Evolutionary conservation across 2,329 filamentous ascomycete species (phyloP), one percentile per base, ranked within the genome.

Genomic region (Harringtonia lauricola): DNA sequence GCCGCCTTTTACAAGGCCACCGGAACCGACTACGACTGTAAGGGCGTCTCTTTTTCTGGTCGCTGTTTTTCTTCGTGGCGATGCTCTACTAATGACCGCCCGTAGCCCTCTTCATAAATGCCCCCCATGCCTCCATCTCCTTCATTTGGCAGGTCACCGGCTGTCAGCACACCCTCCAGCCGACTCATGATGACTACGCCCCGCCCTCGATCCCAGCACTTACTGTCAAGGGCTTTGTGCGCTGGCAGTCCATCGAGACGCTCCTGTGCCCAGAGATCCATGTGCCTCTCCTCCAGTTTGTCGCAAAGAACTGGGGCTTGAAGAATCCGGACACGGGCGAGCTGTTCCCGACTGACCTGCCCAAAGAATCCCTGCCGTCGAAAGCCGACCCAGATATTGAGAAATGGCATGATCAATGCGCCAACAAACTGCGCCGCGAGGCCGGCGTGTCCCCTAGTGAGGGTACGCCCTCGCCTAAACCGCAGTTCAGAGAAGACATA

Each of bases 101-200:
- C 18, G 3, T 52, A 78, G 75, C 72, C 21, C 75, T 96, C 43
- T 96, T 96, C 60, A 68, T 90, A 35, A 72, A 81, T 3, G 86
- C 83, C 29, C 80, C 83, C 18, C 66, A 81, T 47, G 67, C 78
- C 31, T 81, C 83, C 36, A 80, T 98, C 49, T 92, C 89, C 24
- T 94, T 87, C 64, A 92, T 95, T 51, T 96, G 94, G 71, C 84
- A 87, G 56, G 85, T 85, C 8, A 77, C 94, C 41, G 92, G 90
- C 53, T 95, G 90, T 59, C 84, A 88, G 54, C 90, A 96, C 64
- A 81, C 79, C 40, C 71, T 96, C 52, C 85, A 94, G 53, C 86
- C 86, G 1, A 76, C 77, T 39, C 74, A 78, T 33, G 73, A 81
- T 54, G 76, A 86, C 49, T 95, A 85, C 59, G 74, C 74, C 4